A percentile compares a stretch with the other conserved stretches of the same genome.
phyloP scores from a whole-genome alignment of 306 rosid species.

The Cicer cuneatum region DNA sequence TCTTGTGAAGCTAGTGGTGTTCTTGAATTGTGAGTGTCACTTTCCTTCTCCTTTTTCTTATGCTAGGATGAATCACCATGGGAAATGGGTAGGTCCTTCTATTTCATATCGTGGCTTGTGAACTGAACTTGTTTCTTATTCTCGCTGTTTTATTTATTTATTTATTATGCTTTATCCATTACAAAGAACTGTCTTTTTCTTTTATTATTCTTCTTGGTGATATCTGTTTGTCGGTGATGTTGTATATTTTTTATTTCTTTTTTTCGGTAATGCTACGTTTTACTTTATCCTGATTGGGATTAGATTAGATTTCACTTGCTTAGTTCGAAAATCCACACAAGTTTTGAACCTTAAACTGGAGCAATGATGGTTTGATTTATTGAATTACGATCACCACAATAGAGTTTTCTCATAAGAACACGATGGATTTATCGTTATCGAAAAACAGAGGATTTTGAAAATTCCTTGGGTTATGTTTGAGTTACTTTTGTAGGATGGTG shows the following conservation, averaged over 20 bases:
- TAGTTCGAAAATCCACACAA: slow-evolving; percentile 27
- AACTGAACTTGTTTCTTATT: slow-evolving; percentile 24
- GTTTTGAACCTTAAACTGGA: slow-evolving; percentile 17
- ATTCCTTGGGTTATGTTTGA: slow-evolving; percentile 41
- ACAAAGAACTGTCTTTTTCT: slow-evolving; percentile 9
- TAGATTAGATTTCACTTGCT: slow-evolving; percentile 12
- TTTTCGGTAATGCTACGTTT: slow-evolving; percentile 35
- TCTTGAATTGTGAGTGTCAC: no score
- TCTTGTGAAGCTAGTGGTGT: no score
- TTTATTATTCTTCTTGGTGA: neutral
- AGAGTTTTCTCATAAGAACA: slow-evolving; percentile 21
- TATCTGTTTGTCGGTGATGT: slow-evolving; percentile 17
- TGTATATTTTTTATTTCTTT: neutral
- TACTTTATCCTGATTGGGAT: neutral
- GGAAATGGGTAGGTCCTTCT: slow-evolving; percentile 22
- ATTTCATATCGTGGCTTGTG: slow-evolving; percentile 53
- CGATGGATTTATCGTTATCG: slow-evolving; percentile 22
- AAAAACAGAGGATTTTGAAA: slow-evolving; percentile 4
- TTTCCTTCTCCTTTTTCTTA: no score
- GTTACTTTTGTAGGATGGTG: slow-evolving; percentile 40
- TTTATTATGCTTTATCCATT: slow-evolving; percentile 40
- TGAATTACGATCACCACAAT: neutral
- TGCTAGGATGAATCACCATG: no score
- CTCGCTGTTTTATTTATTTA: slow-evolving; percentile 64
- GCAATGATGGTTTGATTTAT: neutral